These are phyloP conservation scores for Boletus barrowsii DNA, from an alignment of 768 basidiomycete species.

Conservation along the genomic window DNA sequence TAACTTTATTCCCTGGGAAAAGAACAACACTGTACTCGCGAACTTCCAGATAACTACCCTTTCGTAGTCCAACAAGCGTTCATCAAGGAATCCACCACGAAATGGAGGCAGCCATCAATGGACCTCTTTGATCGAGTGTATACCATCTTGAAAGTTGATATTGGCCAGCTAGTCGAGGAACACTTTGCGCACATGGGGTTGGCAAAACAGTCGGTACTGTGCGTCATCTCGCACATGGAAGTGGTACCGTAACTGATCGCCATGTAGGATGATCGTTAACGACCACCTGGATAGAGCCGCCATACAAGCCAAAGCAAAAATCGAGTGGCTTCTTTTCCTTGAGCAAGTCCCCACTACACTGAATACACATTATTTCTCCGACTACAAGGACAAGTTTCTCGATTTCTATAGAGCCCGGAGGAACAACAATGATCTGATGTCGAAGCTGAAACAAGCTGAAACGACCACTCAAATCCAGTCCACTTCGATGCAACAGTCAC, in stretches of 20 bases:
- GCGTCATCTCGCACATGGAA: constrained; percentile 10
- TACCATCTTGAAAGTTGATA: constrained; percentile 33
- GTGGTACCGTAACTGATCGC: neutral
- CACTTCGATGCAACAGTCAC: too few species aligned
- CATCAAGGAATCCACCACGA: constrained; percentile 39
- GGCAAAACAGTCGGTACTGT: constrained; percentile 47
- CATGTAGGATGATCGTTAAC: constrained; percentile 40
- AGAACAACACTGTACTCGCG: constrained; percentile 52
- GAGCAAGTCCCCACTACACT: constrained; percentile 47
- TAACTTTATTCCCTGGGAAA: neutral
- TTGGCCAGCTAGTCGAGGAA: constrained; percentile 38
- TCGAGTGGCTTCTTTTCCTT: constrained; percentile 46
- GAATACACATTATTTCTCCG: constrained; percentile 45
- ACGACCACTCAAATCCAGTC: neutral
- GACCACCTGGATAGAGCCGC: constrained; percentile 46
- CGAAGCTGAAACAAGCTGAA: neutral
- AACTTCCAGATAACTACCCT: constrained; percentile 62
- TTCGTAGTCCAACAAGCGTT: constrained; percentile 54
- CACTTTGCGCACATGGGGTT: constrained; percentile 53
- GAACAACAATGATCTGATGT: neutral
- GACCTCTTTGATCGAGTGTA: constrained; percentile 41
- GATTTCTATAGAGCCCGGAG: constrained; percentile 40
- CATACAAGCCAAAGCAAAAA: constrained; percentile 34
- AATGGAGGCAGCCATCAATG: constrained; percentile 48
- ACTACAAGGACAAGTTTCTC: constrained; percentile 49